These are phyloP conservation scores for Suillus placidus DNA, from an alignment of 768 basidiomycete species.

Conservation along the genomic window DNA sequence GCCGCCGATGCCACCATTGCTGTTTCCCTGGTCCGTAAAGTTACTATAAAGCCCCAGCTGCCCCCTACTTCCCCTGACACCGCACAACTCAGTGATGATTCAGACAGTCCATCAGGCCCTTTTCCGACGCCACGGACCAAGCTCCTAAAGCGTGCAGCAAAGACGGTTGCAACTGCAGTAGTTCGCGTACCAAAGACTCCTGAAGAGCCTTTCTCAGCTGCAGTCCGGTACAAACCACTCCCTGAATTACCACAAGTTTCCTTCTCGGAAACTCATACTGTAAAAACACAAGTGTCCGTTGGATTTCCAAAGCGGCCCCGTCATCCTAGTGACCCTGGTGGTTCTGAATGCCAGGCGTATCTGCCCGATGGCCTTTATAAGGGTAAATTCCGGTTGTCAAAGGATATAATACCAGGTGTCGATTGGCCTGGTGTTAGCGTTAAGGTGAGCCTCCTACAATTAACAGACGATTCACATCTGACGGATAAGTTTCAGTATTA, in stretches of 20 bases:
- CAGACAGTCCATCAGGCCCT: slow-evolving; percentile 26
- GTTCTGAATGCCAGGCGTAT: slow-evolving; percentile 46
- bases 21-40: slow-evolving; percentile 65
- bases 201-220: slow-evolving; percentile 10
- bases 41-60: slow-evolving; percentile 50
- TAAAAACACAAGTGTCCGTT: slow-evolving; percentile 50
- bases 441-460: slow-evolving; percentile 47
- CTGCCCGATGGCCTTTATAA: slow-evolving; percentile 74
- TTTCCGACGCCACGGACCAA: slow-evolving; percentile 13
- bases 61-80: slow-evolving; percentile 46
- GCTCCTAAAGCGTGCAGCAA: slow-evolving; percentile 37
- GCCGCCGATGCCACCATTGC: slow-evolving; percentile 71
- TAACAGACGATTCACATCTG: not conserved
- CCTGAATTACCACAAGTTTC: slow-evolving; percentile 27
- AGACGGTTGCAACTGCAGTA: slow-evolving; percentile 24
- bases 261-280: slow-evolving; percentile 27
- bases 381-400: slow-evolving; percentile 54
- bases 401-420: slow-evolving; percentile 64
- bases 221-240: slow-evolving; percentile 25
- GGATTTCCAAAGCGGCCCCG: slow-evolving; percentile 74
- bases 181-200: slow-evolving; percentile 15
- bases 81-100: slow-evolving; percentile 51
- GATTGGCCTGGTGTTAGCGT: slow-evolving; percentile 70
- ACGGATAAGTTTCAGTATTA: slow-evolving; percentile 55
- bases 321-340: slow-evolving; percentile 43